These are phyloP conservation scores for Trichoderma asperellum DNA, from an alignment of 2,329 filamentous ascomycete species.

Conservation along the genomic window DNA sequence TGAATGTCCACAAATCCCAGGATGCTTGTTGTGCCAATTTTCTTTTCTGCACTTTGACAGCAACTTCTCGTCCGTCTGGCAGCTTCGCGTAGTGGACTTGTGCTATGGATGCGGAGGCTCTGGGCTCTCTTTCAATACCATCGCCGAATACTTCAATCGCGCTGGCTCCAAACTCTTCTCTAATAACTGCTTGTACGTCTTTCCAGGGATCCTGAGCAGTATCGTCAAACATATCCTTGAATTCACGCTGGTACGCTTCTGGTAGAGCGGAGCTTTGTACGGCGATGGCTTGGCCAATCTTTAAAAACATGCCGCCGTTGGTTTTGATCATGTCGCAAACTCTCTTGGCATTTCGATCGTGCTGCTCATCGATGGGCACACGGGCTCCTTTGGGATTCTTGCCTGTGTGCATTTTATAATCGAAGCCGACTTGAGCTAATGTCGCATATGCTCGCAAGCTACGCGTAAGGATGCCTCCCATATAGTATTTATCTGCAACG, in stretches of 20 bases:
- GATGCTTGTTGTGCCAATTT: constrained; percentile 16
- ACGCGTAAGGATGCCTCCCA: constrained; percentile 22
- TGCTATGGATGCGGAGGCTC: constrained; percentile 23
- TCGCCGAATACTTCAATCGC: constrained; percentile 20
- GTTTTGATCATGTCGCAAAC: constrained; percentile 22
- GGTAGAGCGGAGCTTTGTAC: constrained; percentile 22
- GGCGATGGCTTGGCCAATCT: constrained; percentile 27
- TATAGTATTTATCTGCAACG: constrained; percentile 10
- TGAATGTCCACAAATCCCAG: constrained; percentile 26
- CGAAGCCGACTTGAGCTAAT: constrained; percentile 3
- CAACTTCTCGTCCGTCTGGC: constrained; percentile 22
- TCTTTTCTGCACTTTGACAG: constrained; percentile 19
- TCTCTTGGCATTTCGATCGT: constrained; percentile 16
- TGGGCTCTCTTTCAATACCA: constrained; percentile 10
- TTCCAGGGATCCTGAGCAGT: constrained; percentile 15
- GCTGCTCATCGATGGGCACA: constrained; percentile 10
- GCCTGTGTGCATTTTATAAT: constrained; percentile 26
- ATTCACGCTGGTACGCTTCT: constrained; percentile 26
- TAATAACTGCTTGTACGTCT: constrained; percentile 20
- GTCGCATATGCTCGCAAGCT: constrained; percentile 19
- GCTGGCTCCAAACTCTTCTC: constrained; percentile 22
- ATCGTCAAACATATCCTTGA: constrained; percentile 27
- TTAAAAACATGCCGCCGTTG: constrained; percentile 25
- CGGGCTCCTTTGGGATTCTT: constrained; percentile 21
- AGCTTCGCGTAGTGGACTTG: constrained; percentile 25